phyloP scores from a whole-genome alignment of 1,284 basidiomycete species.

The Rhodotorula mucilaginosa region DNA sequence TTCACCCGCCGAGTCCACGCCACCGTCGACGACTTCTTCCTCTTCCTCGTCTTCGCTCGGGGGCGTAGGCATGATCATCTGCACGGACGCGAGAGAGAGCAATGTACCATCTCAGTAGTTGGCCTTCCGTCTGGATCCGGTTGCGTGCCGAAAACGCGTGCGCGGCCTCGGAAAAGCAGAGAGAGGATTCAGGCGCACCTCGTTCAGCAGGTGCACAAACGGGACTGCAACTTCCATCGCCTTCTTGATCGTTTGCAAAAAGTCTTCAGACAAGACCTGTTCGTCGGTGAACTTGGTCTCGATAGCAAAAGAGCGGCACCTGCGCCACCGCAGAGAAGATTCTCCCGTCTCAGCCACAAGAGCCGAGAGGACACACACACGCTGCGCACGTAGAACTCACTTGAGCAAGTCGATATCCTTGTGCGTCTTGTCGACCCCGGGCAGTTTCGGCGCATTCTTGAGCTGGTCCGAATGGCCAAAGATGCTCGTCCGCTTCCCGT shows the following conservation, averaged over 20 bases:
- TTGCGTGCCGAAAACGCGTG: no score
- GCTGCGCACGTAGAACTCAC: constrained; percentile 9
- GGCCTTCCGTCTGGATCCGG: no score
- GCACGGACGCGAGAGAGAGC: not conserved
- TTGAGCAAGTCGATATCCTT: constrained; percentile 48
- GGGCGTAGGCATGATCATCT: constrained; percentile 28
- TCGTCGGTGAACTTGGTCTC: constrained; percentile 41
- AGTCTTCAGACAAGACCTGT: constrained; percentile 35
- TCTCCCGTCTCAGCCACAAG: not conserved
- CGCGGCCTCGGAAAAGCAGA: no score
- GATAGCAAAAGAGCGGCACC: constrained; percentile 42
- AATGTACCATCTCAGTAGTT: no score
- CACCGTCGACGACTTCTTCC: constrained; percentile 45
- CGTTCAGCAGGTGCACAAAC: constrained; percentile 42
- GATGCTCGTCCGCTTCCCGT: constrained; percentile 37
- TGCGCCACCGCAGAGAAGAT: not conserved
- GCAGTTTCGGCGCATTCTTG: constrained; percentile 45
- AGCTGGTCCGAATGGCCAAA: constrained; percentile 46
- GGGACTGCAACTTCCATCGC: constrained; percentile 35
- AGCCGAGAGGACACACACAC: not conserved
- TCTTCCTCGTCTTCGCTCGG: constrained; percentile 18
- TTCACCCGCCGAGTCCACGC: constrained; percentile 53
- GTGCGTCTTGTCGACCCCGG: constrained; percentile 48
- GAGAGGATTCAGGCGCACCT: constrained; percentile 24
- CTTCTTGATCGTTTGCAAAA: constrained; percentile 30